Evolutionary conservation across 768 basidiomycete species (phyloP), one percentile per base, ranked within the genome.

Genomic region (Leccinum variicolor): DNA sequence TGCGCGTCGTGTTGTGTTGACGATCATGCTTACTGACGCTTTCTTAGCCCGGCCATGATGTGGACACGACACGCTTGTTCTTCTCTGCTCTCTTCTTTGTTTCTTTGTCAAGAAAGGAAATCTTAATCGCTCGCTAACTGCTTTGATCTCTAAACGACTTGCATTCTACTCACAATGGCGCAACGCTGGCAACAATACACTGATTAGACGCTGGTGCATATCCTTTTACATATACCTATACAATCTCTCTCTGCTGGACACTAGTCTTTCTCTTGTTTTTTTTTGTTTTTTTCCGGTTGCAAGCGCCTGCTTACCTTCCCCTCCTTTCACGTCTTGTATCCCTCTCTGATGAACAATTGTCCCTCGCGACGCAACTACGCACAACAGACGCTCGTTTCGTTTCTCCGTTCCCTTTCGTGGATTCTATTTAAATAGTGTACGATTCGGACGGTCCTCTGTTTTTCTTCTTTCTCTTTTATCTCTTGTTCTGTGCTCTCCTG

Each of bases 31-130:
- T 29, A 33, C n/a, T 58, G 57, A 58, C 48, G 10, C 14, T 6
- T 26, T 10, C 31, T 15, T 49, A 63, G 62, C 62, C 9, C 62
- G 62, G 21, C 62, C 62, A 48, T 63, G 9, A 56, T 23, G 45
- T 13, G 48, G 41, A 53, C 29, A 31, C 26, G 29, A 50, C 49
- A 34, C 14, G 19, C 13, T 31, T 15, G n/a, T 50, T 31, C 19
- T 28, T 31, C 36, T 15, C 11, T 23, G n/a, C 17, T 47, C 1
- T 47, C 46, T 23, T 47, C 23, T 15, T 47, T 51, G 29, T 3
- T 41, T 26, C 11, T 36, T 9, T 13, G 19, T 43, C 19, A 43
- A 43, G 19, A 43, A 43, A 39, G n/a, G 15, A 39, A 43, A 43
- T 10, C 11, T 19, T 19, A 43, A 43, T 43, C 7, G 19, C 26